Evolutionary conservation across 2,329 filamentous ascomycete genomes (phyloP), one percentile per base, ranked within the genome.

Genomic region (Penicillium occitanis): DNA sequence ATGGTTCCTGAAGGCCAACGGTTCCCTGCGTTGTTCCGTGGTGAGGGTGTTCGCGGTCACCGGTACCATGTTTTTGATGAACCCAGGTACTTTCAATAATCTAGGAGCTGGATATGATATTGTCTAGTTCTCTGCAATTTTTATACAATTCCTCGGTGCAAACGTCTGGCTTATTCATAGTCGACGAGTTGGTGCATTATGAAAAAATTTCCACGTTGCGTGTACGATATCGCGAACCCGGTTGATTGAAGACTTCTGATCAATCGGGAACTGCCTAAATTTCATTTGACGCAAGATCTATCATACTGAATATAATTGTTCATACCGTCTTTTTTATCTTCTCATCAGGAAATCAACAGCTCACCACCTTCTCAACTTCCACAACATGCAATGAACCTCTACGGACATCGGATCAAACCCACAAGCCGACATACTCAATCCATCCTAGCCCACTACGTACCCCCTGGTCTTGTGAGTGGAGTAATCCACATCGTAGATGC

Each of bases 21-120:
- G 67, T 99, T 98, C 84, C 95, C 95, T 0, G 85, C 85, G 14
- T 76, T 95, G 77, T 97, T 99, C 81, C 88, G 86, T 70, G 94
- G 93, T 0, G 79, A 93, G 70, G 95, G 95, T 57, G 92, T 97
- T 5, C 85, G 95, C 67, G 95, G 92, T 4, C 95, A 99, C 79
- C 82, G 85, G 68, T 99, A 98, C 79, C 95, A 99, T 78, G 95
- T 98, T 35, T 98, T 99, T 79, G 86, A 97, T 71, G 92, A 96
- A 81, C 93, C 93, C 60, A 86, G 91, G 76, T 97, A 95, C 70
- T 83, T 79, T 76, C 74, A 78, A 66, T 82, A 75, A 73, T 55
- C 8, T 5, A 25, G 33, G 17, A 17, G 25, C 7, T 28, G 30
- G 5, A 33, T n/a, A 17, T 42, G 14, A 19, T 46, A 25, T 19